These are phyloP conservation scores for Cucurbita moschata DNA, from an alignment of 306 rosid genomes.

Conservation along the genomic window DNA sequence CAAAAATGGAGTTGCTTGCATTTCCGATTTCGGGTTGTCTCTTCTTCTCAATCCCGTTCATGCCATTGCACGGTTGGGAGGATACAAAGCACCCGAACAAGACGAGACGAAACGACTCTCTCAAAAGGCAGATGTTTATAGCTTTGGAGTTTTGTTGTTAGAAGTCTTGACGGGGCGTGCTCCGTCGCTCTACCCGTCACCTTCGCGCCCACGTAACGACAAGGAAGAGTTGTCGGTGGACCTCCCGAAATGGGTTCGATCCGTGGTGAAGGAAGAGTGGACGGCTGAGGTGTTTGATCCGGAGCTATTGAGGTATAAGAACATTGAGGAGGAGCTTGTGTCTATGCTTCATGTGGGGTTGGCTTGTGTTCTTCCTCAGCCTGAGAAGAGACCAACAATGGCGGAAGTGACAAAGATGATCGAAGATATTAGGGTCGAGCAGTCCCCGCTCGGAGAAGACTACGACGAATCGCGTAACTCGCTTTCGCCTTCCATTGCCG, in stretches of 20 bases:
- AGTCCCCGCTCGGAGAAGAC: constrained; percentile 84
- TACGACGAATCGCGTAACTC: constrained; percentile 80
- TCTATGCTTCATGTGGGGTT: constrained; percentile 84
- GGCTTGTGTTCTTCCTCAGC: constrained; percentile 55
- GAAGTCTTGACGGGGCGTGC: constrained; percentile 80
- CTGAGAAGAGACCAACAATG: constrained; percentile 93
- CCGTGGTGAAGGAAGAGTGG: constrained; percentile 96
- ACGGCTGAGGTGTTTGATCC: constrained; percentile 94
- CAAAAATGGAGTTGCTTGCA: constrained; percentile 85
- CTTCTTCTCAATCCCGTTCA: constrained; percentile 76
- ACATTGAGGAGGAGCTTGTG: constrained; percentile 95
- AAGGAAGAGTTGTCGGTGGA: constrained; percentile 48
- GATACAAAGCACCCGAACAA: constrained; percentile 89
- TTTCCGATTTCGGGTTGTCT: constrained; percentile 79
- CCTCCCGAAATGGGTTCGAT: constrained; percentile 86
- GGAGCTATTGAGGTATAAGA: constrained; percentile 78
- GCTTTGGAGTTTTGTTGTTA: constrained; percentile 71
- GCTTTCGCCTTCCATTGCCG: constrained; percentile 69
- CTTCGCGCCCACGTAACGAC: constrained; percentile 22
- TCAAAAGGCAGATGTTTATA: constrained; percentile 75
- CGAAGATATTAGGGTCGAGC: constrained; percentile 90
- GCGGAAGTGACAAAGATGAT: constrained; percentile 72
- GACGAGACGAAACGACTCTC: constrained; percentile 60
- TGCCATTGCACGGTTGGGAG: constrained; percentile 84
- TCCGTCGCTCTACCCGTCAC: constrained; percentile 65